Conservation (phyloP, 164 flowering plant species). For the Akebia trifoliata region DNA sequence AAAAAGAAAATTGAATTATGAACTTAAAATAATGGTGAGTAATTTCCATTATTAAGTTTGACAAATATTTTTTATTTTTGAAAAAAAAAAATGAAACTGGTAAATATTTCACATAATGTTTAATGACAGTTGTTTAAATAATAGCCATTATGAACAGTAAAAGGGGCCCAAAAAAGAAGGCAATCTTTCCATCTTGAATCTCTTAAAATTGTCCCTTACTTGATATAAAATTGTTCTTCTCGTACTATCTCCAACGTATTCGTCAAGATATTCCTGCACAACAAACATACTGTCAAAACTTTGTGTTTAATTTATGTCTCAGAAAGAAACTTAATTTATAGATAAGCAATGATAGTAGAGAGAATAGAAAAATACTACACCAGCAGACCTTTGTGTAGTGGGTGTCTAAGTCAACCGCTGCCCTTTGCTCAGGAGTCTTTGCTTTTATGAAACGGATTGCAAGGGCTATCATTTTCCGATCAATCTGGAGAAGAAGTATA, state of each 20-base stretch:
- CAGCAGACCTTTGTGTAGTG: constrained; percentile 66
- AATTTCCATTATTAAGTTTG: too few relatives aligned
- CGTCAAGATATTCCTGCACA: constrained; percentile 92
- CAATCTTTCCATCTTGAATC: too few relatives aligned
- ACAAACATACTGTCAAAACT: constrained; percentile 4
- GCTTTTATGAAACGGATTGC: constrained; percentile 78
- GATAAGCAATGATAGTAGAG: neutral
- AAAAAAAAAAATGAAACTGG: too few relatives aligned
- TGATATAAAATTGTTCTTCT: constrained; percentile 70
- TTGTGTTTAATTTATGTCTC: neutral
- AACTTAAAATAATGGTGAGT: neutral
- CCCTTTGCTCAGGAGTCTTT: constrained; percentile 88
- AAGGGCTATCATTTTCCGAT: constrained; percentile 50
- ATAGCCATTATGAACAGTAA: too few relatives aligned
- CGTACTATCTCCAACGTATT: constrained; percentile 54
- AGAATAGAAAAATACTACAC: constrained; percentile 6
- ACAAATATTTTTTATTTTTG: too few relatives aligned
- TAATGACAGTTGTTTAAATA: too few relatives aligned
- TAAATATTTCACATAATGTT: too few relatives aligned
- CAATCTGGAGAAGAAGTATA: constrained; percentile 48
- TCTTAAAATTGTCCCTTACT: constrained; percentile 34
- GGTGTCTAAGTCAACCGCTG: constrained; percentile 93
- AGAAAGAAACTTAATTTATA: neutral
- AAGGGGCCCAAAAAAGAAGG: too few relatives aligned
- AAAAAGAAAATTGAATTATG: too few relatives aligned